Percentiles rank a stretch among this genome's conserved stretches.
Evolutionary conservation across 169 alveolate genomes (phyloP).

Genomic region (Cryptosporidium parvum): DNA sequence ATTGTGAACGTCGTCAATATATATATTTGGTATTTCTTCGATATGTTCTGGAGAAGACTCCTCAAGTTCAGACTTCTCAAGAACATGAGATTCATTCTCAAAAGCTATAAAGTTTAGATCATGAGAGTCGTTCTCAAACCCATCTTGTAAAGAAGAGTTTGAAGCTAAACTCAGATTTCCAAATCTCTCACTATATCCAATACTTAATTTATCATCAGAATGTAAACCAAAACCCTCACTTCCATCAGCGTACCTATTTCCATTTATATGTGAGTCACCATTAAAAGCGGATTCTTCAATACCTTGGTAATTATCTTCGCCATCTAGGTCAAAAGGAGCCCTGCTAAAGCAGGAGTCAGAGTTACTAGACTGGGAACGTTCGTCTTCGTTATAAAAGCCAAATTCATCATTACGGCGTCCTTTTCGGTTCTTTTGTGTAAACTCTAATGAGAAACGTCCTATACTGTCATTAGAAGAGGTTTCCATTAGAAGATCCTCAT

Average conservation of each 20-base stretch:
- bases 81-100: conserved; percentile 9
- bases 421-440: neutral
- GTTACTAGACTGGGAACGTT: conserved; percentile 1
- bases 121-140: conserved; percentile 12
- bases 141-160: conserved; percentile 41
- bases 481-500: neutral
- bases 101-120: conserved; percentile 57
- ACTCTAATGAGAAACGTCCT: conserved; percentile 22
- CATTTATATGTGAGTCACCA: neutral
- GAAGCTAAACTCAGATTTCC: conserved; percentile 41
- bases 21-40: neutral
- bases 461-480: conserved; percentile 21
- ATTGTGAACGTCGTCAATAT: neutral
- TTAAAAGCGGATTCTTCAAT: neutral
- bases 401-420: neutral
- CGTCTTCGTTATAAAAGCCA: neutral
- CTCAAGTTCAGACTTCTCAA: neutral
- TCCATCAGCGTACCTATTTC: neutral
- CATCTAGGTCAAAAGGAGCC: conserved; percentile 48
- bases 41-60: neutral
- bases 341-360: conserved; percentile 47
- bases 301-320: neutral
- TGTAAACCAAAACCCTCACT: neutral
- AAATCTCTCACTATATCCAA: neutral
- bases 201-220: neutral